Evolutionary conservation across 2,329 filamentous ascomycete species (phyloP).

Genomic region (Corynespora cassiicola): DNA sequence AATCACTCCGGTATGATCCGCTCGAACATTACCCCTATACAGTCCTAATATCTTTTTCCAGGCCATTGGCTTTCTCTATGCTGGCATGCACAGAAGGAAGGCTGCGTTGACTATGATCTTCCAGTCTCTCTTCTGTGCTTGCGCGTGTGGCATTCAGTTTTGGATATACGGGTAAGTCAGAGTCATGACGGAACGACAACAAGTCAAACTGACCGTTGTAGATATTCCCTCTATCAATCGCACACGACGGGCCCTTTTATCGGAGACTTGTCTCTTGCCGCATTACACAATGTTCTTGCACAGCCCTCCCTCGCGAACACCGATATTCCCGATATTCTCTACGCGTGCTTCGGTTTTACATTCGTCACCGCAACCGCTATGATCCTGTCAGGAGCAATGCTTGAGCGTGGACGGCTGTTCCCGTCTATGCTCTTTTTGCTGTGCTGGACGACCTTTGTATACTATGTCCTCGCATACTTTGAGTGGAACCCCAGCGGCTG

Average conservation of each 20-base stretch:
- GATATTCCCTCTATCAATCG: slow-evolving; percentile 50
- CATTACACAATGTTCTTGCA: slow-evolving; percentile 35
- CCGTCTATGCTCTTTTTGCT: slow-evolving; percentile 41
- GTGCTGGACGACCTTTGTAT: slow-evolving; percentile 45
- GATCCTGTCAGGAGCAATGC: slow-evolving; percentile 42
- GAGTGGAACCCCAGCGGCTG: slow-evolving; percentile 79
- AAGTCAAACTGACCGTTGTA: no score
- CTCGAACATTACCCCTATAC: not conserved
- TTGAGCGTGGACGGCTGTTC: slow-evolving; percentile 36
- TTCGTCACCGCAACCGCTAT: slow-evolving; percentile 42
- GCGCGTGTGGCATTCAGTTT: slow-evolving; percentile 54
- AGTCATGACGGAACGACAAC: no score
- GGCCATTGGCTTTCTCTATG: slow-evolving; percentile 43
- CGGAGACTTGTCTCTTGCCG: slow-evolving; percentile 38
- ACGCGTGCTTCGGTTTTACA: slow-evolving; percentile 42
- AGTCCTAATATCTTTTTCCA: not conserved
- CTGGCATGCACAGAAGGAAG: slow-evolving; percentile 40
- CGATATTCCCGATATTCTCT: slow-evolving; percentile 42
- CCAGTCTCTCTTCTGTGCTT: slow-evolving; percentile 56
- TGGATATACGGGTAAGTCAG: slow-evolving; percentile 55
- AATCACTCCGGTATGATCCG: slow-evolving; percentile 33
- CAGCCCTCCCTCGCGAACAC: slow-evolving; percentile 38
- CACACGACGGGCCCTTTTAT: slow-evolving; percentile 36
- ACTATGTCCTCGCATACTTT: slow-evolving; percentile 70
- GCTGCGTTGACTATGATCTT: slow-evolving; percentile 54